Conservation (phyloP, 257 asterid genomes). For the Solanum chilense region DNA sequence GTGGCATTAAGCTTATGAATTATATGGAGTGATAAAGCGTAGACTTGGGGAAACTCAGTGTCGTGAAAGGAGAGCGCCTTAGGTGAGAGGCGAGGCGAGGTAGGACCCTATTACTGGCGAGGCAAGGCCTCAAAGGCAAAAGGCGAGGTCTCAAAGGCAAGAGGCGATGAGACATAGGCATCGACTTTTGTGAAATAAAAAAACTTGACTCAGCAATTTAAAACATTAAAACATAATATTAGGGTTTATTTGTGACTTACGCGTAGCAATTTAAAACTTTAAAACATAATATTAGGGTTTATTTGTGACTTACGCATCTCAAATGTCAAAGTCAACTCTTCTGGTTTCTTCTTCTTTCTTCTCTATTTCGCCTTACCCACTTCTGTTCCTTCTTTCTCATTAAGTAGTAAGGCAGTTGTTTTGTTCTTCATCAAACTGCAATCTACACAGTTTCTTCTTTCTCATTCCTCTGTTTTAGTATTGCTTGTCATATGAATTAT, state of each 20-base stretch:
- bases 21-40: not conserved
- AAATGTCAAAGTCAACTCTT: not conserved
- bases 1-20: not conserved
- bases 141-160: not conserved
- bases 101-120: not conserved
- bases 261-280: not conserved
- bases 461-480: not conserved
- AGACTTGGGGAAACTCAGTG: not conserved
- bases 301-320: not conserved
- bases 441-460: not conserved
- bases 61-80: not conserved
- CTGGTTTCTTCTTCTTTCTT: not conserved
- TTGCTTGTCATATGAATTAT: not conserved
- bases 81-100: not conserved
- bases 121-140: not conserved
- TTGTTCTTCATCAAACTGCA: not conserved
- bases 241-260: not conserved
- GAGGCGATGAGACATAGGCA: not conserved
- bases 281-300: not conserved
- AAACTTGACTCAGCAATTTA: not conserved
- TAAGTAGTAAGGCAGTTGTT: not conserved
- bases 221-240: not conserved
- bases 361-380: not conserved
- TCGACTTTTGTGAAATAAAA: not conserved
- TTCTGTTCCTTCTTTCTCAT: not conserved